Conservation (phyloP, 1,284 basidiomycete species). For the Ganoderma multipileum region DNA sequence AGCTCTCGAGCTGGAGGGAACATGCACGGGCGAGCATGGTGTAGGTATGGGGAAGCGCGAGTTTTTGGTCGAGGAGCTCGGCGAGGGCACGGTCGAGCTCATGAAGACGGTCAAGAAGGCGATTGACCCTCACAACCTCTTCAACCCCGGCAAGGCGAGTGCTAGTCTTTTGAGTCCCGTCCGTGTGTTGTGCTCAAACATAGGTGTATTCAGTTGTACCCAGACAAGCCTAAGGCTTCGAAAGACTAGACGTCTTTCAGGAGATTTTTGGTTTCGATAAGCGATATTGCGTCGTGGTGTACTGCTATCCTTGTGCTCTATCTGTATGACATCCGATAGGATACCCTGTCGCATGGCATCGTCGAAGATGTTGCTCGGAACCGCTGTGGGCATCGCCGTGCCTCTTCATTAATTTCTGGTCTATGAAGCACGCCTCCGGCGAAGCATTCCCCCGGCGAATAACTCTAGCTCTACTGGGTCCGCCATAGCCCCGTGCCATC, state of each 20-base stretch:
- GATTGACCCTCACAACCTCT: conserved; percentile 79
- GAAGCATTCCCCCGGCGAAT: not conserved
- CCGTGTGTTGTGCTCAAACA: not conserved
- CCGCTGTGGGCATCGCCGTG: not conserved
- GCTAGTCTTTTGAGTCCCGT: no score
- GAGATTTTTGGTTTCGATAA: not conserved
- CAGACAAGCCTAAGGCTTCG: conserved; percentile 15
- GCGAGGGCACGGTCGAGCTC: conserved; percentile 80
- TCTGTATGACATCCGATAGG: not conserved
- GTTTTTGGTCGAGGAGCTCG: conserved; percentile 80
- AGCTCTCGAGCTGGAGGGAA: conserved; percentile 80
- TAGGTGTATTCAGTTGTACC: conserved; percentile 15
- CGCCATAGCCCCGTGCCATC: not conserved
- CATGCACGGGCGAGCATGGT: conserved; percentile 88
- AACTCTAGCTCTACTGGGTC: not conserved
- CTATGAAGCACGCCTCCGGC: not conserved
- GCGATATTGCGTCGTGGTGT: not conserved
- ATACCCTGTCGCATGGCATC: not conserved
- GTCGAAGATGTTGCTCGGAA: not conserved
- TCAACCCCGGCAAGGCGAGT: conserved; percentile 86
- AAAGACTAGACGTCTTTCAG: not conserved
- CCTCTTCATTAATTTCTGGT: not conserved
- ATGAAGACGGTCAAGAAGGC: conserved; percentile 86
- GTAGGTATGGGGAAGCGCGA: conserved; percentile 87
- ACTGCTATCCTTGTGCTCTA: not conserved